Evolutionary conservation across 768 basidiomycete species (phyloP).

Genomic region (Punctularia strigosozonata): DNA sequence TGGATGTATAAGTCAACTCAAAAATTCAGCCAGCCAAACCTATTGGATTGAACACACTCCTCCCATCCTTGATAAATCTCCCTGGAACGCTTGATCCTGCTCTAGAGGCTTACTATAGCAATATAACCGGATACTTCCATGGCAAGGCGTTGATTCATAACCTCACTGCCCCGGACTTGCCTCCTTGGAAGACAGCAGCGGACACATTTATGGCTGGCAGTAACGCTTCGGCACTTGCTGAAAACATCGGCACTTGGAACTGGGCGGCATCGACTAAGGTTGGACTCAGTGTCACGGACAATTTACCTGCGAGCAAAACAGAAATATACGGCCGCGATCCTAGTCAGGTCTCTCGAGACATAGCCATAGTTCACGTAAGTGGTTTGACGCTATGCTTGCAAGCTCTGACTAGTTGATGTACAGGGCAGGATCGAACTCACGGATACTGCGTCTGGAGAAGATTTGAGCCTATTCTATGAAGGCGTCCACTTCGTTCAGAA

Average conservation of each 20-base stretch:
- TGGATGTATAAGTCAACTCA: slow-evolving; percentile 4
- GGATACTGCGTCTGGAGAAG: slow-evolving; percentile 36
- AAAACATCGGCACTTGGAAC: slow-evolving; percentile 49
- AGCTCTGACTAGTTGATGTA: slow-evolving; percentile 3
- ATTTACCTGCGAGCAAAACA: slow-evolving; percentile 26
- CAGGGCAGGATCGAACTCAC: slow-evolving; percentile 68
- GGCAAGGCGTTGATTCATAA: slow-evolving; percentile 53
- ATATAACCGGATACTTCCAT: slow-evolving; percentile 71
- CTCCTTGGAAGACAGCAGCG: slow-evolving; percentile 40
- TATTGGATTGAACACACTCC: slow-evolving; percentile 25
- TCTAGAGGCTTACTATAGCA: slow-evolving; percentile 51
- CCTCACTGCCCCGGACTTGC: slow-evolving; percentile 29
- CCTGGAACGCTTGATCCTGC: slow-evolving; percentile 32
- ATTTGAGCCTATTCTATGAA: slow-evolving; percentile 61
- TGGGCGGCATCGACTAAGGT: slow-evolving; percentile 57
- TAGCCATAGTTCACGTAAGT: slow-evolving; percentile 58
- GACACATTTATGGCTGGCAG: slow-evolving; percentile 34
- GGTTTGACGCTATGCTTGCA: not conserved
- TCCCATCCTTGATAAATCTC: slow-evolving; percentile 35
- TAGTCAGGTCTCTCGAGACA: slow-evolving; percentile 23
- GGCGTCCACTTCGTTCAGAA: slow-evolving; percentile 65
- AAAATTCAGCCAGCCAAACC: not conserved
- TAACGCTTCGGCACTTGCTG: slow-evolving; percentile 38
- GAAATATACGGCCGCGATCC: slow-evolving; percentile 17
- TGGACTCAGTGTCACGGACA: slow-evolving; percentile 57